Conservation (phyloP, 306 rosid species). For the Lathyrus tuberosus region DNA sequence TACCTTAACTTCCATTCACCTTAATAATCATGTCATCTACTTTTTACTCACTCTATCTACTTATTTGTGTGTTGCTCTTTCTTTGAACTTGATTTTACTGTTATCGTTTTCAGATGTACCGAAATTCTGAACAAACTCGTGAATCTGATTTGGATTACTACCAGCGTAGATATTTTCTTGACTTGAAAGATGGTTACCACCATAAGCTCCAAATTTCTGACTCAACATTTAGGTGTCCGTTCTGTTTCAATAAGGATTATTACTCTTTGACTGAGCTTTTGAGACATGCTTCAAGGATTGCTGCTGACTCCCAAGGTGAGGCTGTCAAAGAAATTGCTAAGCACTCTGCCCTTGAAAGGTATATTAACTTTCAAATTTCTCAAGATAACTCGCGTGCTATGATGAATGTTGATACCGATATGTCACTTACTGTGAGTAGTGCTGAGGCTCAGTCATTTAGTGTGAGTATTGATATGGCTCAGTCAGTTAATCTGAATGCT, state of each 20-base stretch:
- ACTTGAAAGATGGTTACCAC: conserved; percentile 50
- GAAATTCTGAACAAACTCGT: too few species aligned
- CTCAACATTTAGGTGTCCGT: conserved; percentile 65
- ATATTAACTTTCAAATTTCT: conserved; percentile 29
- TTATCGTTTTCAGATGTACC: conserved; percentile 45
- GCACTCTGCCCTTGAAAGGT: conserved; percentile 60
- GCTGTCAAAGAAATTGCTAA: conserved; percentile 49
- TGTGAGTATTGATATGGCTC: background rate
- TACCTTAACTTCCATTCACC: too few species aligned
- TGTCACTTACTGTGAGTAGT: background rate
- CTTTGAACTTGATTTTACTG: background rate
- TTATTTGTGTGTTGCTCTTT: too few species aligned
- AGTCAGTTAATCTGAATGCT: background rate
- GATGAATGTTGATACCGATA: conserved; percentile 7
- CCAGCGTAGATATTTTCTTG: conserved; percentile 42
- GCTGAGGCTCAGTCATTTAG: background rate
- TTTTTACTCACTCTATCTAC: too few species aligned
- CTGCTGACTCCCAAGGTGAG: conserved; percentile 37
- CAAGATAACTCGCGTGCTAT: background rate
- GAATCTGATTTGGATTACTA: conserved; percentile 52
- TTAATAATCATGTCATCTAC: too few species aligned
- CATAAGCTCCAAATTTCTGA: conserved; percentile 42
- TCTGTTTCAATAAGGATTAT: conserved; percentile 46
- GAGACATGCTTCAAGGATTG: conserved; percentile 52
- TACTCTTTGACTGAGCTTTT: conserved; percentile 52